phyloP scores from a whole-genome alignment of 2,329 filamentous ascomycete species.

The Endoconidiophora laricicola region DNA sequence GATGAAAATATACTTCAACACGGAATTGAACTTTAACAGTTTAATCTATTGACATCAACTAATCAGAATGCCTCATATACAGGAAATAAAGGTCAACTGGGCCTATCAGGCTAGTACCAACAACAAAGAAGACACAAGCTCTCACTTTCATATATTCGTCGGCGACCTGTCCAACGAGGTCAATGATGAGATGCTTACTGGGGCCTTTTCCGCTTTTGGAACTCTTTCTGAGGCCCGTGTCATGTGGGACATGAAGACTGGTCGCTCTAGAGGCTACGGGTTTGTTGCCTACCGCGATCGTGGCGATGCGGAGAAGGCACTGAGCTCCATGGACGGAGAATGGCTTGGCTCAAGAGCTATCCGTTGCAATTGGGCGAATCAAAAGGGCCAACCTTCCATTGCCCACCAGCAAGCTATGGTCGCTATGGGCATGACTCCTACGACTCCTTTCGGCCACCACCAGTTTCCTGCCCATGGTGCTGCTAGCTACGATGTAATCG shows the following conservation, averaged over 20 bases:
- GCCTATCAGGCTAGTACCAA: constrained; percentile 91
- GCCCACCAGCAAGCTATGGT: constrained; percentile 95
- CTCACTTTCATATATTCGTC: constrained; percentile 98
- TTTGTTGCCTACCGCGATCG: constrained; percentile 96
- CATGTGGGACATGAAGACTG: constrained; percentile 99
- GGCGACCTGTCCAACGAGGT: constrained; percentile 96
- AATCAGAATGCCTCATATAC: constrained; percentile 9
- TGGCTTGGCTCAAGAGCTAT: constrained; percentile 97
- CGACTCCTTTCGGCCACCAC: constrained; percentile 89
- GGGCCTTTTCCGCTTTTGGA: constrained; percentile 92
- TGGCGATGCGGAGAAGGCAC: constrained; percentile 80
- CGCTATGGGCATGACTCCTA: constrained; percentile 95
- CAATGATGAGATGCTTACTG: constrained; percentile 84
- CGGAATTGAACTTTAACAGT: background rate
- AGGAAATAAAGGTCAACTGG: constrained; percentile 99
- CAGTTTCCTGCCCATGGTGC: constrained; percentile 95
- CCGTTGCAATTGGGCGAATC: constrained; percentile 99
- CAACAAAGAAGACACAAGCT: constrained; percentile 93
- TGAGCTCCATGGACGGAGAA: constrained; percentile 97
- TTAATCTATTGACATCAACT: background rate
- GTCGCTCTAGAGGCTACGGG: constrained; percentile 88
- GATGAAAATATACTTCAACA: too few relatives aligned
- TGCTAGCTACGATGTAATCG: constrained; percentile 94
- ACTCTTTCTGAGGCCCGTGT: constrained; percentile 93
- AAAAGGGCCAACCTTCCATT: constrained; percentile 98